These are phyloP conservation scores for Vigna angularis DNA, from an alignment of 306 rosid species.

Conservation along the genomic window DNA sequence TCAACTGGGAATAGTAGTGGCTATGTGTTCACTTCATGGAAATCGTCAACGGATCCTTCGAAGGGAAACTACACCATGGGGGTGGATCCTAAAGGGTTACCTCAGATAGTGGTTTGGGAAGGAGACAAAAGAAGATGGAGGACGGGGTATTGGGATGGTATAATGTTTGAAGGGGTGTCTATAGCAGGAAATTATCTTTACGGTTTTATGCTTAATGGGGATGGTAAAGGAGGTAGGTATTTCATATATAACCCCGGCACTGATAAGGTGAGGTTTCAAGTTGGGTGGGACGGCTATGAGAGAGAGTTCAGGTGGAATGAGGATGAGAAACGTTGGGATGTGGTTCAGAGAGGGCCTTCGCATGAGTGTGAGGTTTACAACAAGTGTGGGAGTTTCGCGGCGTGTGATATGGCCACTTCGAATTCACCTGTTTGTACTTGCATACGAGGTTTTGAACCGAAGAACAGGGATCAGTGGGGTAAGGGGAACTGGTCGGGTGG, in stretches of 20 bases:
- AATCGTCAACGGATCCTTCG: constrained; percentile 66
- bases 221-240: constrained; percentile 23
- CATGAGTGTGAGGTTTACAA: constrained; percentile 72
- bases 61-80: constrained; percentile 67
- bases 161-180: constrained; percentile 59
- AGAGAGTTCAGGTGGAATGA: constrained; percentile 58
- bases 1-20: constrained; percentile 35
- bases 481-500: constrained; percentile 61
- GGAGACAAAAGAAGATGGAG: constrained; percentile 69
- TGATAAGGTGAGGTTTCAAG: constrained; percentile 60
- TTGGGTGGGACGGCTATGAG: constrained; percentile 68
- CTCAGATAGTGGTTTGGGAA: constrained; percentile 79
- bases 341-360: constrained; percentile 52
- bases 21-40: constrained; percentile 65
- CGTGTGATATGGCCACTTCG: constrained; percentile 47
- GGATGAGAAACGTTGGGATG: constrained; percentile 50
- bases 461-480: constrained; percentile 47
- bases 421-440: constrained; percentile 57
- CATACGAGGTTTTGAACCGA: constrained; percentile 61
- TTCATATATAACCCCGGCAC: constrained; percentile 45
- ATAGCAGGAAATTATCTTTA: constrained; percentile 47
- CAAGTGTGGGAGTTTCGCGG: constrained; percentile 71
- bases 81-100: constrained; percentile 67
- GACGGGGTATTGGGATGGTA: constrained; percentile 81
- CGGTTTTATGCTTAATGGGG: constrained; percentile 59